Evolutionary conservation across 371 early-diverging fungal genomes (phyloP).

Genomic region (Blakeslea trispora): DNA sequence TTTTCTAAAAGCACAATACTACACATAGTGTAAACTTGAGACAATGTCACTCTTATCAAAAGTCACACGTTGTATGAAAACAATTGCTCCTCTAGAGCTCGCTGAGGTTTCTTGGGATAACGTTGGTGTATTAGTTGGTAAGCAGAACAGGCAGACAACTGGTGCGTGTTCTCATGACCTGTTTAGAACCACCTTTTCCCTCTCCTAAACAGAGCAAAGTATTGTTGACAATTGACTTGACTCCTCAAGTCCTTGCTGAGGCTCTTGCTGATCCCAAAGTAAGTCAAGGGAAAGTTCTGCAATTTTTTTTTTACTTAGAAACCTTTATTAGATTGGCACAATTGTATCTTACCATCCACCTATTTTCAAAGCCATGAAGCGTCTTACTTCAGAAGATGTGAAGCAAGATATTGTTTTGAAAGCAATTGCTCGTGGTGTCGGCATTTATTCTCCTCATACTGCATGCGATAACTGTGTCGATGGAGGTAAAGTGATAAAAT

Average conservation of each 20-base stretch:
- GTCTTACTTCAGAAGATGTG: constrained; percentile 69
- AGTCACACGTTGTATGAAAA: constrained; percentile 69
- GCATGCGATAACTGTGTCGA: constrained; percentile 84
- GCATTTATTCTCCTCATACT: constrained; percentile 97
- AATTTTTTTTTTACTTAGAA: neutral
- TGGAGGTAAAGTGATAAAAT: constrained; percentile 61
- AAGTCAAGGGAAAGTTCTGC: too few species aligned
- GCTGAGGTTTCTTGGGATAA: constrained; percentile 97
- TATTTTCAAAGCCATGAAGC: constrained; percentile 89
- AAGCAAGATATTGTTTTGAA: constrained; percentile 83
- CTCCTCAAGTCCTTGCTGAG: constrained; percentile 87
- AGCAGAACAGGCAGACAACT: neutral
- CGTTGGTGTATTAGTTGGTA: constrained; percentile 89
- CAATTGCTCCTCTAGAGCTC: constrained; percentile 86
- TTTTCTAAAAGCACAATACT: neutral
- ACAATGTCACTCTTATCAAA: constrained; percentile 62
- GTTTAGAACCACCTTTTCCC: constrained; percentile 73
- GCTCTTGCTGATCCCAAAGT: constrained; percentile 74
- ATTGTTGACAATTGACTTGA: constrained; percentile 97
- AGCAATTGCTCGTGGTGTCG: constrained; percentile 84
- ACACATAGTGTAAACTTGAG: too few species aligned
- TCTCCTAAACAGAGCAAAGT: constrained; percentile 69
- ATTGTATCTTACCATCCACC: constrained; percentile 97
- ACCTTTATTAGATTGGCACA: constrained; percentile 66
- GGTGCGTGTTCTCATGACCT: neutral